Evolutionary conservation across 2,329 filamentous ascomycete species (phyloP).

Genomic region (Sporothrix dimorphospora): DNA sequence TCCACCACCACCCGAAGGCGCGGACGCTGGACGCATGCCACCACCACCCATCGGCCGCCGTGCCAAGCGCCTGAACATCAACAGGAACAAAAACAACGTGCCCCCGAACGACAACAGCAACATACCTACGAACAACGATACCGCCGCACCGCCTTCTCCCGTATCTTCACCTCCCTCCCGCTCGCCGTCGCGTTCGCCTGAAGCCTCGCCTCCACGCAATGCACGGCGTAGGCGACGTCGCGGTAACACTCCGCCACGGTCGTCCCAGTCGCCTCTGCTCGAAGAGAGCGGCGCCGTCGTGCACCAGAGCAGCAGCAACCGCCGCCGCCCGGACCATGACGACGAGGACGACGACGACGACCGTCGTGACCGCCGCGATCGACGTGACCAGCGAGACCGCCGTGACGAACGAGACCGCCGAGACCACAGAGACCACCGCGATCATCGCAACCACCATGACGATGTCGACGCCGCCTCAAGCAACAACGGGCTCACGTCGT

Average conservation of each 20-base stretch:
- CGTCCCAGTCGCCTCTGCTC: not conserved
- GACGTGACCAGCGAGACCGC: not conserved
- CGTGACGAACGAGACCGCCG: not conserved
- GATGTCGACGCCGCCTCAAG: not conserved
- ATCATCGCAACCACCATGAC: not conserved
- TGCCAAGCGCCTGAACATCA: not conserved
- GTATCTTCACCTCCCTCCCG: not conserved
- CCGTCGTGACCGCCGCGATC: not conserved
- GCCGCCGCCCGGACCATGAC: not conserved
- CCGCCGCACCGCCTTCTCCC: not conserved
- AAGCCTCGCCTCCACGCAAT: not conserved
- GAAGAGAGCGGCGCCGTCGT: conserved; percentile 2
- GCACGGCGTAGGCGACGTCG: conserved; percentile 4
- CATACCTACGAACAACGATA: not conserved
- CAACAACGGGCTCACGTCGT: not conserved
- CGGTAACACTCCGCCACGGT: not conserved
- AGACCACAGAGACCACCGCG: not conserved
- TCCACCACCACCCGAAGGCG: not conserved
- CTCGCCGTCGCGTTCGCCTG: not conserved
- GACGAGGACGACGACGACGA: not conserved
- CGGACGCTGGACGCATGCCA: not conserved
- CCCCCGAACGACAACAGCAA: not conserved
- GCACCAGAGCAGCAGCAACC: not conserved
- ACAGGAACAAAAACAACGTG: not conserved
- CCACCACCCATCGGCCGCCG: conserved; percentile 20